Percentiles rank a stretch among this genome's conserved stretches.
Conservation (phyloP, 345 rosid genomes). For the Bruguiera sexangula region DNA sequence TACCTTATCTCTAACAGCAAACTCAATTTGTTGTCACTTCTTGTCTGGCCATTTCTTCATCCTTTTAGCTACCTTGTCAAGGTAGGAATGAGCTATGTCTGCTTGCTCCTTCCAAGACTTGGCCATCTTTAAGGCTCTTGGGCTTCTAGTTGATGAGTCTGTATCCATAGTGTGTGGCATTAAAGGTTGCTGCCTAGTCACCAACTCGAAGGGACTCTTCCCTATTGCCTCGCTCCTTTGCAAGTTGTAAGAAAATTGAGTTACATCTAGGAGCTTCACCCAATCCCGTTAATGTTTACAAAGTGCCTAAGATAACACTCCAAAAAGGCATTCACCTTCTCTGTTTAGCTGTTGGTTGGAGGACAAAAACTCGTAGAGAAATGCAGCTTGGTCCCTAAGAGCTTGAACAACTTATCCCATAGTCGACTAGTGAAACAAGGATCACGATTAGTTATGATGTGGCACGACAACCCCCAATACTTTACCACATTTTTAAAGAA, state of each 20-base stretch:
- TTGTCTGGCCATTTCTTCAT: conserved; percentile 5
- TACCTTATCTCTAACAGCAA: background rate
- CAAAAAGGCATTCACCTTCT: background rate
- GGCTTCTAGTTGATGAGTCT: background rate
- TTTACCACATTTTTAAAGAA: background rate
- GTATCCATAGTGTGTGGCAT: background rate
- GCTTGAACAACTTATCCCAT: background rate
- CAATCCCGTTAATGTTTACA: background rate
- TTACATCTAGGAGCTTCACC: background rate
- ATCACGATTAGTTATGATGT: background rate
- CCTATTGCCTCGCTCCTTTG: background rate
- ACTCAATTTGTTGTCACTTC: background rate
- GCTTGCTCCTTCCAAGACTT: background rate
- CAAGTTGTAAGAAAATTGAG: conserved; percentile 12
- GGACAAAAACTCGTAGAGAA: background rate
- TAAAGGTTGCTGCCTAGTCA: background rate
- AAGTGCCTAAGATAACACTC: background rate
- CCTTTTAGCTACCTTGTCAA: background rate
- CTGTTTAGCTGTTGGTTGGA: background rate
- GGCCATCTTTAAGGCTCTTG: accelerated
- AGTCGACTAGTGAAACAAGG: background rate
- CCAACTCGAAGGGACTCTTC: background rate
- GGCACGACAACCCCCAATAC: background rate
- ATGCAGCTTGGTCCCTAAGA: background rate
- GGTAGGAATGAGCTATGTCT: background rate